phyloP scores from a whole-genome alignment of 805 yeast species.

The Metschnikowia sp. region DNA sequence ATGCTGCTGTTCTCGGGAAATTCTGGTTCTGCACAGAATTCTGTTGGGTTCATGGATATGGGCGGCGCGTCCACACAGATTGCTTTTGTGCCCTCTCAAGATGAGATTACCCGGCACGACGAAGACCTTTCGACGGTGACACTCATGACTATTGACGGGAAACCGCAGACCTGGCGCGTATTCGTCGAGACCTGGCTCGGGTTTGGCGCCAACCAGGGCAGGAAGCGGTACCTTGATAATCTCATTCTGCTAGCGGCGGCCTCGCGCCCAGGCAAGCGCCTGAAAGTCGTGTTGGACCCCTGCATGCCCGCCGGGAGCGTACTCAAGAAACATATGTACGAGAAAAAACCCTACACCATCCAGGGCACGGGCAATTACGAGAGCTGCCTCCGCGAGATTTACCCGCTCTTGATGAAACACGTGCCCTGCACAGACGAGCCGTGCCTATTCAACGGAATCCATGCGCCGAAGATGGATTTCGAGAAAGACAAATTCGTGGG shows the following conservation, averaged over 20 bases:
- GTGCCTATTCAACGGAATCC: constrained; percentile 92
- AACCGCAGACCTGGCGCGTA: constrained; percentile 70
- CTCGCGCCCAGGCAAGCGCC: constrained; percentile 6
- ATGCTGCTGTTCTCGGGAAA: constrained; percentile 55
- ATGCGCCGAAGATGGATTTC: constrained; percentile 86
- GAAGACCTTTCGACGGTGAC: constrained; percentile 71
- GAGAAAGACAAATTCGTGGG: constrained; percentile 82
- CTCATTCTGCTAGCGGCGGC: constrained; percentile 36
- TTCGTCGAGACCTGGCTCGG: constrained; percentile 98
- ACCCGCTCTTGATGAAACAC: constrained; percentile 75
- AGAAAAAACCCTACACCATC: constrained; percentile 47
- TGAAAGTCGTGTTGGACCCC: constrained; percentile 53
- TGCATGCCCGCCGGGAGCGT: constrained; percentile 70
- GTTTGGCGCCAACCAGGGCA: constrained; percentile 94
- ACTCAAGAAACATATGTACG: constrained; percentile 41
- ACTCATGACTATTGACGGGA: constrained; percentile 69
- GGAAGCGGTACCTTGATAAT: constrained; percentile 63
- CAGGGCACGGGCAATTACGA: constrained; percentile 79
- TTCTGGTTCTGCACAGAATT: constrained; percentile 40
- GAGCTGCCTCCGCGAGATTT: constrained; percentile 64
- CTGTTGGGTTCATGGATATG: constrained; percentile 97
- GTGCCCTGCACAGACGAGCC: constrained; percentile 84
- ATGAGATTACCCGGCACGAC: constrained; percentile 59
- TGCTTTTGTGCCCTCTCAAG: constrained; percentile 77
- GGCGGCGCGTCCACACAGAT: constrained; percentile 98